Percentiles rank a stretch among this genome's conserved stretches.
Evolutionary conservation across 2,329 filamentous ascomycete genomes (phyloP).

Genomic region (Penicillium nordicum): DNA sequence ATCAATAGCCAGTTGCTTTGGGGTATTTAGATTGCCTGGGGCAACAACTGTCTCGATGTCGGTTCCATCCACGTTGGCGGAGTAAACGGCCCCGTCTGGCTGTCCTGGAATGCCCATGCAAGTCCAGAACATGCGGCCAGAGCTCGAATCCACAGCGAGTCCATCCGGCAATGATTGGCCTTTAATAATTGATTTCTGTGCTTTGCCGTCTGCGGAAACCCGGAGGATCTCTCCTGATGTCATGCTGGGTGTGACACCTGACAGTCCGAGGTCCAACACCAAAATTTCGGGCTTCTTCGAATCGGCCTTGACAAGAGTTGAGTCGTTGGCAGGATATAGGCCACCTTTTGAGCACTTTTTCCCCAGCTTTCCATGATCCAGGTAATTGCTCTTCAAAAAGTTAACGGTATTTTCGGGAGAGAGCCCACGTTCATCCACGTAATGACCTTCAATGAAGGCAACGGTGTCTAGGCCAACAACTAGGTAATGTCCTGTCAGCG

Average conservation of each 20-base stretch:
- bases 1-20: slow-evolving; percentile 43
- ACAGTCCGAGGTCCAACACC: slow-evolving; percentile 26
- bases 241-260: slow-evolving; percentile 8
- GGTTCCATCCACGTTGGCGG: slow-evolving; percentile 49
- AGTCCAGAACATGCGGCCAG: slow-evolving; percentile 47
- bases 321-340: slow-evolving; percentile 31
- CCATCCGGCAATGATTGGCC: slow-evolving; percentile 44
- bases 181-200: slow-evolving; percentile 9
- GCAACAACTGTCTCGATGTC: slow-evolving; percentile 45
- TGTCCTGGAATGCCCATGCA: slow-evolving; percentile 46
- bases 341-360: slow-evolving; percentile 44
- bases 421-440: slow-evolving; percentile 50
- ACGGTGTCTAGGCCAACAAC: slow-evolving; percentile 54
- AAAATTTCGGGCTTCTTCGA: slow-evolving; percentile 9
- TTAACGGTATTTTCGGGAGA: slow-evolving; percentile 41
- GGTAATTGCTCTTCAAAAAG: slow-evolving; percentile 46
- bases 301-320: background rate
- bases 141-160: slow-evolving; percentile 27
- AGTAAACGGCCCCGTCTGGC: slow-evolving; percentile 44
- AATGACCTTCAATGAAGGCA: slow-evolving; percentile 53
- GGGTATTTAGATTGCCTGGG: slow-evolving; percentile 48
- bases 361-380: slow-evolving; percentile 49
- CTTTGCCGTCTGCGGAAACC: slow-evolving; percentile 6
- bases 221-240: slow-evolving; percentile 21
- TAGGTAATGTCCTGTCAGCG: slow-evolving; percentile 2